Conservation (phyloP, 2,329 filamentous ascomycete genomes). For the Cladosporium sp. region DNA sequence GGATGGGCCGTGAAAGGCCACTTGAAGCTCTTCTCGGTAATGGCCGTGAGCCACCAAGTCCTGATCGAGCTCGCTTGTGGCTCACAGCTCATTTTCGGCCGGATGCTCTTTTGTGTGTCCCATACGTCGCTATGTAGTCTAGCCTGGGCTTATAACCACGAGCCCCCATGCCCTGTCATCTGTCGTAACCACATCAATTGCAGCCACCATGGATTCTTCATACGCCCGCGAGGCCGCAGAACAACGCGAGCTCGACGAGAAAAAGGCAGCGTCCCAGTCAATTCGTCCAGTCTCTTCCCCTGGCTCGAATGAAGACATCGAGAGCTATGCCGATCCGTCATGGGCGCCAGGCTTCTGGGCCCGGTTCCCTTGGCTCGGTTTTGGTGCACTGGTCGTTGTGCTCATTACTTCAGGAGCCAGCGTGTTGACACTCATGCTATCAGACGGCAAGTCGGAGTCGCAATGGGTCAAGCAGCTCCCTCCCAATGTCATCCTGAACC, state of each 20-base stretch:
- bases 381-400: constrained; percentile 24
- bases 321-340: constrained; percentile 7
- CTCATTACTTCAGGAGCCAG: constrained; percentile 24
- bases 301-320: not conserved
- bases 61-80: not conserved
- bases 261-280: not conserved
- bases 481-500: constrained; percentile 27
- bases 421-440: constrained; percentile 7
- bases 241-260: constrained; percentile 13
- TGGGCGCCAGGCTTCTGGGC: constrained; percentile 23
- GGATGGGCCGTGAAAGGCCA: not conserved
- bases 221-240: constrained; percentile 2
- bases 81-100: not conserved
- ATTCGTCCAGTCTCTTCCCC: constrained; percentile 10
- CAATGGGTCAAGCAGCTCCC: constrained; percentile 26
- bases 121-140: not conserved
- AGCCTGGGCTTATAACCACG: not conserved
- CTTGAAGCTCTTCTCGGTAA: not conserved
- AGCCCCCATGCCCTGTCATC: too few relatives aligned
- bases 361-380: constrained; percentile 27
- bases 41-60: not conserved
- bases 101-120: not conserved
- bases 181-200: not conserved
- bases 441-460: constrained; percentile 3
- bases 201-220: not conserved